Conservation (phyloP, 192 early-diverging fungal species). For the Coemansia sp. region DNA sequence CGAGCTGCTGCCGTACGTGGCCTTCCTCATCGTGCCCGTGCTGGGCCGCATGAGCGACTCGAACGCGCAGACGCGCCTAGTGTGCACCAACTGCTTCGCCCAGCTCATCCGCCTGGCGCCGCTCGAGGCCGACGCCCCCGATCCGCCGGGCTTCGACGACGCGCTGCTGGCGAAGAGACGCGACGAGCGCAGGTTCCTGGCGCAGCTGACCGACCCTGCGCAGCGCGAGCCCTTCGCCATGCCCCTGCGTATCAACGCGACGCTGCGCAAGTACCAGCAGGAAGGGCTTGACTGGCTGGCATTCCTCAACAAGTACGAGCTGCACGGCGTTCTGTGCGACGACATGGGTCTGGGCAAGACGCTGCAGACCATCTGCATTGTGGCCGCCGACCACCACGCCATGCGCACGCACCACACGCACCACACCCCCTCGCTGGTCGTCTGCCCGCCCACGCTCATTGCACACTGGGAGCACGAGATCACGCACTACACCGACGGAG, state of each 20-base stretch:
- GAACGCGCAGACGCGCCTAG: conserved; percentile 83
- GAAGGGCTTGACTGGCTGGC: conserved; percentile 99
- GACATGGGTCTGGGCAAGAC: conserved; percentile 99
- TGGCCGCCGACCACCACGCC: conserved; percentile 82
- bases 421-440: conserved; percentile 83
- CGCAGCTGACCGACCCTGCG: conserved; percentile 87
- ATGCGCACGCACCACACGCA: conserved; percentile 65
- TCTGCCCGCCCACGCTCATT: conserved; percentile 93
- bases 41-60: conserved; percentile 96
- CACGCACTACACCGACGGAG: conserved; percentile 62
- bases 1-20: conserved; percentile 94
- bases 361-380: conserved; percentile 91
- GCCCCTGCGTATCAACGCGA: conserved; percentile 88
- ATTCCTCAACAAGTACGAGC: conserved; percentile 93
- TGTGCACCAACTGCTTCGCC: conserved; percentile 93
- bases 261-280: conserved; percentile 94
- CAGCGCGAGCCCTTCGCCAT: conserved; percentile 85
- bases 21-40: conserved; percentile 95
- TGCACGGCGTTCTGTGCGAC: conserved; percentile 98
- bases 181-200: conserved; percentile 89
- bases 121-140: conserved; percentile 91
- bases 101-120: conserved; percentile 93
- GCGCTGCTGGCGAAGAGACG: conserved; percentile 78
- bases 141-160: conserved; percentile 81
- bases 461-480: conserved; percentile 98